Evolutionary conservation across 2,329 filamentous ascomycete species (phyloP), one percentile per base, ranked within the genome.

Genomic region (Piedraia hortae): DNA sequence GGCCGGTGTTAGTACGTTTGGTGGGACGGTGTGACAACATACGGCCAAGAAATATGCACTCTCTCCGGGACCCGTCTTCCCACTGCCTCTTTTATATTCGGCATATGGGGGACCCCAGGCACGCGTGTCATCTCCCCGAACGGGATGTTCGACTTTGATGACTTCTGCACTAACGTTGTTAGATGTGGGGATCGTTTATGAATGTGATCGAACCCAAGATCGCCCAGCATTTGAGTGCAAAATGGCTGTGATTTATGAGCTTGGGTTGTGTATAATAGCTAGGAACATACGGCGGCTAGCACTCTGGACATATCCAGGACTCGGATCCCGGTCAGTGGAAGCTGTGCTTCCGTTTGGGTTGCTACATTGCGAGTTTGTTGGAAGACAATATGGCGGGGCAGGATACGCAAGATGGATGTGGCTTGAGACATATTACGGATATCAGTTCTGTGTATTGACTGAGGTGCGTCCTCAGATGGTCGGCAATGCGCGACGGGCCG

Each of bases 221-320:
- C 85, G 25, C 82, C 85, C 6, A 97, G 51, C 24, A 97, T 91
- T 45, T 97, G 85, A 16, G 85, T 93, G 38, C 78, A 91, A 41
- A 93, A 93, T 32, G 85, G 85, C 77, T 93, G 37, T 13, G 7
- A 10, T 14, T 14, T 10, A 15, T 18, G 22, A 21, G 7, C 7
- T 17, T 8, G 15, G 10, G 10, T 4, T 15, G 2, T 19, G 18
- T 14, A 5, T 6, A 11, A 5, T 3, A 14, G 8, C 9, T 2
- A 10, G 3, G 18, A 26, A 25, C 31, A 24, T 54, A 91, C 82
- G 26, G 85, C 85, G 30, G 85, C 85, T 31, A 97, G 51, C 2
- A 97, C 85, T 49, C 85, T 62, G 3, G 82, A 93, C 78, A 97
- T 88, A 44, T 97, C 85, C 29, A 97, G 56, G 8, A 93, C 80